Conservation (phyloP, 805 yeast genomes). For the Candida endomychidarum region DNA sequence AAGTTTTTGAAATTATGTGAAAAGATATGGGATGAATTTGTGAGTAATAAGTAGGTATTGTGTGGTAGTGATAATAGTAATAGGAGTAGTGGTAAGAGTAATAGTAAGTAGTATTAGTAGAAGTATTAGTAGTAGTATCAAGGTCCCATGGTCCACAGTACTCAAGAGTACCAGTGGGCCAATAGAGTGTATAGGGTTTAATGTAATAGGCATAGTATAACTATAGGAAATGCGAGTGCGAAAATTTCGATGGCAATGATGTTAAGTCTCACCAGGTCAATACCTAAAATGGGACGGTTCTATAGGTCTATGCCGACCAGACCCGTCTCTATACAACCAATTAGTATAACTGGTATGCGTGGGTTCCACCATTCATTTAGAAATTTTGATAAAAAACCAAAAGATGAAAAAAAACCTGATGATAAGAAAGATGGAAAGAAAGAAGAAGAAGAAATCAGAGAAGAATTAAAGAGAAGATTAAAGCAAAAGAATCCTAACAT, state of each 20-base stretch:
- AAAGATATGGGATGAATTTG: constrained; percentile 44
- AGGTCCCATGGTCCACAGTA: too few relatives aligned
- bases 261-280: background rate
- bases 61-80: too few relatives aligned
- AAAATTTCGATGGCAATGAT: constrained; percentile 5
- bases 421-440: constrained; percentile 18
- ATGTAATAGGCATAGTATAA: background rate
- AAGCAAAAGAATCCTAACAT: constrained; percentile 29
- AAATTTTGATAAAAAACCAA: constrained; percentile 3
- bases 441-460: constrained; percentile 35
- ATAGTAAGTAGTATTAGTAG: too few relatives aligned
- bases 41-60: background rate
- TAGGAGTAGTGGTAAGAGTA: too few relatives aligned
- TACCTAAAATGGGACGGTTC: background rate
- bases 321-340: background rate
- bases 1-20: constrained; percentile 44
- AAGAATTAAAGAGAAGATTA: constrained; percentile 32
- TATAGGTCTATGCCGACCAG: background rate
- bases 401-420: constrained; percentile 12
- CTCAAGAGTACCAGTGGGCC: too few relatives aligned
- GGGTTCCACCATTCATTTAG: background rate
- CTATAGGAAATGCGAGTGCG: background rate
- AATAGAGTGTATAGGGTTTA: background rate
- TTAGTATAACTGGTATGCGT: background rate
- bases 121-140: too few relatives aligned